Percentiles rank a stretch among this genome's conserved stretches.
Evolutionary conservation across 768 basidiomycete genomes (phyloP).

Genomic region (Psilocybe azurescens): DNA sequence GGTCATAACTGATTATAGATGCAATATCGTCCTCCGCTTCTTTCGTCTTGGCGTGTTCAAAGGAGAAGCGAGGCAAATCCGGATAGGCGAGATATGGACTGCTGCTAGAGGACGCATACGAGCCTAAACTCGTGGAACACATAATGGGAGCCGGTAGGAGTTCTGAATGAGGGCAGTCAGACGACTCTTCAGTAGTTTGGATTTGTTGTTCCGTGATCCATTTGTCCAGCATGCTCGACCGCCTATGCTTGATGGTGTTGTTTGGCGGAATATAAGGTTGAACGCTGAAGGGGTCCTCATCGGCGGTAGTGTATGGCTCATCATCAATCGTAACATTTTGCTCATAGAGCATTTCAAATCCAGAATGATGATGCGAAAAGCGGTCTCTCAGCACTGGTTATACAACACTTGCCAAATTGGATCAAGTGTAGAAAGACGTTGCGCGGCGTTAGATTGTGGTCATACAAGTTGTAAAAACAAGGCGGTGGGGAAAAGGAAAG

Average conservation of each 20-base stretch:
- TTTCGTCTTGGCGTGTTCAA: constrained; percentile 3
- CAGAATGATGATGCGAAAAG: not conserved
- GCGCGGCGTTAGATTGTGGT: constrained; percentile 21
- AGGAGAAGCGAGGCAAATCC: constrained; percentile 35
- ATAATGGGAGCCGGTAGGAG: constrained; percentile 7
- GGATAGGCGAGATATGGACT: constrained; percentile 49
- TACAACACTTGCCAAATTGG: constrained; percentile 1
- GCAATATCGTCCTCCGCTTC: constrained; percentile 32
- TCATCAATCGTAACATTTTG: constrained; percentile 37
- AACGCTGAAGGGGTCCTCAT: constrained; percentile 57
- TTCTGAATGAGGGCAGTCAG: constrained; percentile 2
- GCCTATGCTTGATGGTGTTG: constrained; percentile 40
- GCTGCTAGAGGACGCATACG: constrained; percentile 31
- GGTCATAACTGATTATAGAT: constrained; percentile 50
- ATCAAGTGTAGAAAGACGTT: constrained; percentile 14
- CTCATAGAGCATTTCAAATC: constrained; percentile 7
- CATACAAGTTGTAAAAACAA: constrained; percentile 6
- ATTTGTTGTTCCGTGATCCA: constrained; percentile 59
- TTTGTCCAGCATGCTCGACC: constrained; percentile 57
- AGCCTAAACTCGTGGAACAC: constrained; percentile 1
- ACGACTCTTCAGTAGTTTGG: constrained; percentile 15
- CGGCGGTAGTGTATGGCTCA: constrained; percentile 51
- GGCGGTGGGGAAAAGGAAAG: constrained; percentile 8
- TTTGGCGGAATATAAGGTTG: constrained; percentile 33
- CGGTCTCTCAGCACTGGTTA: not conserved